Percentiles rank a stretch among this genome's conserved stretches.
phyloP scores from a whole-genome alignment of 495 filamentous ascomycete species.

The Aspergillus diversus region DNA sequence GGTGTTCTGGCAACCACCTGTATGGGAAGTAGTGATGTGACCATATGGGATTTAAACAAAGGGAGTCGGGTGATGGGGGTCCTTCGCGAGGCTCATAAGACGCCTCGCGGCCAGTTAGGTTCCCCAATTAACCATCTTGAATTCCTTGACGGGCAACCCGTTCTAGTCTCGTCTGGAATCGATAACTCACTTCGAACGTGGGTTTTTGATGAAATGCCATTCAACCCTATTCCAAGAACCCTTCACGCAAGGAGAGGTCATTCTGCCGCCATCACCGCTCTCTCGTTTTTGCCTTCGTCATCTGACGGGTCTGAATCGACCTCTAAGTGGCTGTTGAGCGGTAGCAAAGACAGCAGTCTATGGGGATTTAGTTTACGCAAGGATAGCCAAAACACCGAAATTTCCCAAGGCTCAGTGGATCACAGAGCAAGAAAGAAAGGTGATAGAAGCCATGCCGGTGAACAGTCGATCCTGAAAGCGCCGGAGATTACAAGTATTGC shows the following conservation, averaged over 20 bases:
- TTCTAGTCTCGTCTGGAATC: slow-evolving; percentile 84
- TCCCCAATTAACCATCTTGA: slow-evolving; percentile 76
- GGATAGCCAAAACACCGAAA: slow-evolving; percentile 90
- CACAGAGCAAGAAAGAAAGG: slow-evolving; percentile 82
- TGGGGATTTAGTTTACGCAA: slow-evolving; percentile 95
- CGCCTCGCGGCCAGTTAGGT: slow-evolving; percentile 58
- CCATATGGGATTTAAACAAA: slow-evolving; percentile 92
- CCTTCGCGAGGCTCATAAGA: slow-evolving; percentile 82
- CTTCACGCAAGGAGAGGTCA: slow-evolving; percentile 87
- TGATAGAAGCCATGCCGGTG: not conserved
- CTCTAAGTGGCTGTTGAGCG: slow-evolving; percentile 94
- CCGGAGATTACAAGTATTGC: slow-evolving; percentile 89
- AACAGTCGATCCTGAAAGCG: slow-evolving; percentile 65
- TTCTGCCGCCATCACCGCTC: slow-evolving; percentile 75
- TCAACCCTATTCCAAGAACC: slow-evolving; percentile 79
- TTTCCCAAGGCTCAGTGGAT: slow-evolving; percentile 84
- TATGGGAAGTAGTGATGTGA: slow-evolving; percentile 76
- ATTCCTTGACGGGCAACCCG: slow-evolving; percentile 88
- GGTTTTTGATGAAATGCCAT: slow-evolving; percentile 90
- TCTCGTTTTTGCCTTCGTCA: slow-evolving; percentile 81
- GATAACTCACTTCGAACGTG: slow-evolving; percentile 95
- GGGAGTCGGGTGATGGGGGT: slow-evolving; percentile 81
- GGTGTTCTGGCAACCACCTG: slow-evolving; percentile 88
- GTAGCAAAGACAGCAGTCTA: slow-evolving; percentile 81
- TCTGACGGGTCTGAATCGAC: slow-evolving; percentile 85